Base-by-base conservation (phyloP, 345 rosid species). In the Heritiera fomes region DNA sequence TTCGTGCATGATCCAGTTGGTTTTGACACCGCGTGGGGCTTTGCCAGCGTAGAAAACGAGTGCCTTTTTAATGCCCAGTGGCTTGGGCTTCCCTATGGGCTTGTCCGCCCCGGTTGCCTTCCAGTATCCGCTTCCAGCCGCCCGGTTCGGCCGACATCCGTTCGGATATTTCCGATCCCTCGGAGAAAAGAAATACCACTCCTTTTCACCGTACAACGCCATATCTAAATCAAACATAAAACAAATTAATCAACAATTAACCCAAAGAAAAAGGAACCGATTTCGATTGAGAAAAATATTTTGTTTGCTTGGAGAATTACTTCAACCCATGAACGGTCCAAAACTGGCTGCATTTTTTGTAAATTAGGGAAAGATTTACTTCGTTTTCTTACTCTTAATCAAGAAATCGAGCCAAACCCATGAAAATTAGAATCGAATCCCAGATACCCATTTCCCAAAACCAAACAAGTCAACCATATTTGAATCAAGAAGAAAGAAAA, bases 1-100 rank as follows among this genome's bases (percentile, higher is more conserved):
- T 67, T 95, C 98, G 2, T 95, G 98, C 98, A 95, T 95, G 45
- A 95, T 95, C 99, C 99, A 95, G 45, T 95, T 93, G 75, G 98
- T 95, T 78, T 93, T 95, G 40, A 90, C 62, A 10, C 97, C 98
- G 77, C 83, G 88, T 0, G 97, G 98, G 20, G 99, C 94, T 83
- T 95, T 95, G 0, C 98, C 98, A 0, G 95, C 90, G 70, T 93
- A 95, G 77, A 95, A 95, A 63, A 93, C 98, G 3, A 95, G 89
- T 11, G 98, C 93, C 73, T 95, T 93, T 85, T 95, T 95, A 1
- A 95, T 95, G 46, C 97, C 99, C 0, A 92, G 80, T 1, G 96
- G 14, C 73, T 86, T 89, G 30, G 98, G 98, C 63, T 86, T 88
- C 0, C 98, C 98, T 0, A 95, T 90, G 46, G 98, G 97, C 82